phyloP scores from a whole-genome alignment of 441 rosid species.

The Breynia disticha region DNA sequence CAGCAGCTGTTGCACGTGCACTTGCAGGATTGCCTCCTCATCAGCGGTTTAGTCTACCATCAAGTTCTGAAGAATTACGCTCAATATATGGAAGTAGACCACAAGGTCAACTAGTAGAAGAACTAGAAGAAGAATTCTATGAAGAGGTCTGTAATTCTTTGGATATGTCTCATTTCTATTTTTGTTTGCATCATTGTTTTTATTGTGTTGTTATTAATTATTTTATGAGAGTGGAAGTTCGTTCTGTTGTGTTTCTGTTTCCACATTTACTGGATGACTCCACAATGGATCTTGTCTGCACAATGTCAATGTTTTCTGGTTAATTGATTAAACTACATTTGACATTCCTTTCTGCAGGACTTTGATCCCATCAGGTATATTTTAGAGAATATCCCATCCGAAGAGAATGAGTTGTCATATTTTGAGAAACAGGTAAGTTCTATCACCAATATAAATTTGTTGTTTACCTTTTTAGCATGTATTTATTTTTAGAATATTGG shows the following conservation, averaged over 20 bases:
- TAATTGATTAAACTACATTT: constrained; percentile 4
- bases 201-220: too few relatives aligned
- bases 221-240: too few relatives aligned
- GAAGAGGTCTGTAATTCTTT: constrained; percentile 45
- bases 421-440: constrained; percentile 75
- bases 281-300: neutral
- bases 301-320: neutral
- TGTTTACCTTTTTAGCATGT: neutral
- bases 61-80: constrained; percentile 60
- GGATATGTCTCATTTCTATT: constrained; percentile 1
- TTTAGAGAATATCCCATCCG: constrained; percentile 65
- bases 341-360: constrained; percentile 34
- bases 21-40: constrained; percentile 70
- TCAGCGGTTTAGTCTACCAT: constrained; percentile 59
- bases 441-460: neutral
- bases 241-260: too few relatives aligned
- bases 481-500: neutral
- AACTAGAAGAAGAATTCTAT: constrained; percentile 77
- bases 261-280: too few relatives aligned
- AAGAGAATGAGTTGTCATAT: constrained; percentile 52
- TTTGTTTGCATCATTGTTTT: neutral
- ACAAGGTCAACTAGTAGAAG: constrained; percentile 42
- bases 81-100: constrained; percentile 73
- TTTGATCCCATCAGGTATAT: constrained; percentile 81
- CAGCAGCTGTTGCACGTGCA: constrained; percentile 91